Evolutionary conservation across 108 stramenopile genomes (phyloP), one percentile per base, ranked within the genome.

Genomic region (Cyclostephanos tholiformis): DNA sequence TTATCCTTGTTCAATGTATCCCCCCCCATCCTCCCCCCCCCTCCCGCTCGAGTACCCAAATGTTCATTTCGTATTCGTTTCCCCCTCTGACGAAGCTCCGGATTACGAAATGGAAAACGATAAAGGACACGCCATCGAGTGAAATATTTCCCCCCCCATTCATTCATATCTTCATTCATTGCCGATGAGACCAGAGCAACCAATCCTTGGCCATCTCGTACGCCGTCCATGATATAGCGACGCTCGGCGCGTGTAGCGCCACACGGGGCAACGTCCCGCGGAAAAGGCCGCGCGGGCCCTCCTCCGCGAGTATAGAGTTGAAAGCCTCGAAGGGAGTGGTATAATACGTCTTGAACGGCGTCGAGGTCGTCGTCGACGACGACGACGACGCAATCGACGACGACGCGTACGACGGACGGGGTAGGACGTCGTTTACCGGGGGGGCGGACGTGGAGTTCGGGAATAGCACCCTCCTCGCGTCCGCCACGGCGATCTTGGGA

Each of bases 171-270:
- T 51, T 51, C 10, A 9, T 7, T 20, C 10, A 9, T 30, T 8
- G 17, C 32, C 16, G 14, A 6, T 59, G 59, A 20, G 36, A 72
- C 71, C 66, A 67, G 8, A 76, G 20, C 59, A 92, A 63, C 75
- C 88, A 93, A 38, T 72, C 76, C 72, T 95, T 93, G 39, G 85
- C 82, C 36, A 93, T 92, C 83, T 98, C 98, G 78, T 99, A 99
- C 51, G 96, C 91, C 2, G 98, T 98, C 98, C 99, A 99, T 23
- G 90, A 91, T 63, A 99, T 97, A 27, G 99, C 99, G 29, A 98
- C 97, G 9, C 95, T 89, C 9, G 99, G 99, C 23, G 97, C 93
- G 65, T 97, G 97, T 16, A 91, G 84, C 66, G 96, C 71, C 43
- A 98, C 73, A 19, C 98, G 71, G 14, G 96, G 95, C 58, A 85